These are phyloP conservation scores for Escovopsis sp. DNA, from an alignment of 2,329 filamentous ascomycete species.

Conservation along the genomic window DNA sequence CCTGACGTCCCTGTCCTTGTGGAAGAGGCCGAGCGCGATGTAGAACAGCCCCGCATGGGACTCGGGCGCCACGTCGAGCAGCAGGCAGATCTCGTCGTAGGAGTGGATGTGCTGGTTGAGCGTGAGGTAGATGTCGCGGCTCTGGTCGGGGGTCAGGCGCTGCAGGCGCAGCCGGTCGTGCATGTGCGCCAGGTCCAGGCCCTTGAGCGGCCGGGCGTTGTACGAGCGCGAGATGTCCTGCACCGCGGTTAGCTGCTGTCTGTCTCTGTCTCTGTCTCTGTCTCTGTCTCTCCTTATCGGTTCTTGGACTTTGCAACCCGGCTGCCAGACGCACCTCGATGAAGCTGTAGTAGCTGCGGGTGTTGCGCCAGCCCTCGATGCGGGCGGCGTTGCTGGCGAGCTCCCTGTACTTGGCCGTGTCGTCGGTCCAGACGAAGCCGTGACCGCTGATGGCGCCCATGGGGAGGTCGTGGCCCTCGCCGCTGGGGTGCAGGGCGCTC, in stretches of 20 bases:
- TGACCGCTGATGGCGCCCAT: slow-evolving; percentile 57
- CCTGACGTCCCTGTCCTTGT: slow-evolving; percentile 70
- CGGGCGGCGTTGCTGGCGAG: slow-evolving; percentile 81
- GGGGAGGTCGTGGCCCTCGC: slow-evolving; percentile 50
- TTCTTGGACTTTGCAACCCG: no score
- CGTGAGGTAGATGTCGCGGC: slow-evolving; percentile 72
- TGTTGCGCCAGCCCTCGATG: slow-evolving; percentile 95
- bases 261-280: no score
- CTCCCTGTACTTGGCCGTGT: slow-evolving; percentile 65
- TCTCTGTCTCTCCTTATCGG: no score
- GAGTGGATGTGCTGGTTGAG: slow-evolving; percentile 60
- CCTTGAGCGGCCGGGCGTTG: slow-evolving; percentile 52
- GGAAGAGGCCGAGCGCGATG: slow-evolving; percentile 77
- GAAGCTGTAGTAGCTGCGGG: slow-evolving; percentile 87
- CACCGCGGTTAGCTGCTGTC: neutral
- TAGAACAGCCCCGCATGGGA: slow-evolving; percentile 84
- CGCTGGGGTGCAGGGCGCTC: slow-evolving; percentile 73
- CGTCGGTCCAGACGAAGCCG: slow-evolving; percentile 89
- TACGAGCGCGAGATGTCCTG: slow-evolving; percentile 53
- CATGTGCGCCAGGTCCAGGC: slow-evolving; percentile 80
- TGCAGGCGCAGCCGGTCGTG: slow-evolving; percentile 80
- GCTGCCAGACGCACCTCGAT: slow-evolving; percentile 49
- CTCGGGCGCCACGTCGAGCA: slow-evolving; percentile 71
- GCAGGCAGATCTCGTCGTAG: slow-evolving; percentile 74
- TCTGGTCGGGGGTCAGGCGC: slow-evolving; percentile 60